Conservation (phyloP, 768 basidiomycete species). For the Amyloporia xantha region DNA sequence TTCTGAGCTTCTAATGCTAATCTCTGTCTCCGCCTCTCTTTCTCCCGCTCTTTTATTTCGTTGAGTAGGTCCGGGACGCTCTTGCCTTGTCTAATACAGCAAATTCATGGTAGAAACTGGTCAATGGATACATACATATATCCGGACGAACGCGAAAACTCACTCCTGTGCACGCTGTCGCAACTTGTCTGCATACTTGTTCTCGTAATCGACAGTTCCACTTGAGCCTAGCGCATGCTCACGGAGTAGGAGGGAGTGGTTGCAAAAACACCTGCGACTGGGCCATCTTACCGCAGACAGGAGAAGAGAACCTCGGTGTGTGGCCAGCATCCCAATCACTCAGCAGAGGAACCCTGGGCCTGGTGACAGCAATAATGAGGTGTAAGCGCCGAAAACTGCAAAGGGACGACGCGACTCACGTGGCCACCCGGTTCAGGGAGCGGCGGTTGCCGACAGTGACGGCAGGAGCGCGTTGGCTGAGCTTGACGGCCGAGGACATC, state of each 20-base stretch:
- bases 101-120: neutral
- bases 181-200: slow-evolving; percentile 68
- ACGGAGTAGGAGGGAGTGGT: neutral
- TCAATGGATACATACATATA: neutral
- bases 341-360: neutral
- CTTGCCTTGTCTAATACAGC: slow-evolving; percentile 31
- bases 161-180: slow-evolving; percentile 59
- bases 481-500: neutral
- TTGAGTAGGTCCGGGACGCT: slow-evolving; percentile 32
- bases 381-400: neutral
- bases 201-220: slow-evolving; percentile 26
- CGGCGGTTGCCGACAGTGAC: neutral
- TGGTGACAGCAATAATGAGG: neutral
- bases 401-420: neutral
- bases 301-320: neutral
- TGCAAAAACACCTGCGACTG: neutral
- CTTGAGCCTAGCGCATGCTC: neutral
- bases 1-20: slow-evolving; percentile 6
- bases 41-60: slow-evolving; percentile 24
- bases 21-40: slow-evolving; percentile 12
- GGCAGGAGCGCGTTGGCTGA: neutral
- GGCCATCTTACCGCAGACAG: neutral
- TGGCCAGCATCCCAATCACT: neutral
- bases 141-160: slow-evolving; percentile 23
- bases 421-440: neutral